A percentile compares a stretch with the other conserved stretches of the same genome.
Evolutionary conservation across 305 asterid species (phyloP).

Genomic region (Ilex paraguariensis): DNA sequence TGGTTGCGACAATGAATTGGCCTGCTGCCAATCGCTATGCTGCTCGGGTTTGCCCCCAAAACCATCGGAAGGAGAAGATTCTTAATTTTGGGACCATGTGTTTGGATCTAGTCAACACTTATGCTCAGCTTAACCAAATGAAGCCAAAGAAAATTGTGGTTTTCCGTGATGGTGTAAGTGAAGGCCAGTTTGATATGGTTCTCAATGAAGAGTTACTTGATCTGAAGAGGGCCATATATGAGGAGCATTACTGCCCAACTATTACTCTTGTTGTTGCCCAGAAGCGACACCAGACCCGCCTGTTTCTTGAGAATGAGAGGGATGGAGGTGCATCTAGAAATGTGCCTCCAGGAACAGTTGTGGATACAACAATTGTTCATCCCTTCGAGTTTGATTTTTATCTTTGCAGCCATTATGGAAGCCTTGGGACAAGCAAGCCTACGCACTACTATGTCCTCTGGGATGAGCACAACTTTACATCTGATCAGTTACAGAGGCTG

Average conservation of each 20-base stretch:
- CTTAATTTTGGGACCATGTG: constrained; percentile 51
- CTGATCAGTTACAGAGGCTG: constrained; percentile 43
- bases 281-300: constrained; percentile 53
- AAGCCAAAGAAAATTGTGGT: constrained; percentile 50
- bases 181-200: constrained; percentile 63
- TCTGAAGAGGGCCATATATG: constrained; percentile 26
- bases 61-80: constrained; percentile 48
- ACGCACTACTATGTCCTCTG: constrained; percentile 44
- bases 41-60: constrained; percentile 55
- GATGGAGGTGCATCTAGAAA: constrained; percentile 34
- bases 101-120: constrained; percentile 37
- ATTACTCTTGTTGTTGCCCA: constrained; percentile 64
- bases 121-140: constrained; percentile 26
- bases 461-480: constrained; percentile 46
- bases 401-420: constrained; percentile 64
- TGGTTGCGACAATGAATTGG: constrained; percentile 58
- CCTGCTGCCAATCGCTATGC: constrained; percentile 67
- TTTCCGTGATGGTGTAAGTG: constrained; percentile 69
- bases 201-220: constrained; percentile 50
- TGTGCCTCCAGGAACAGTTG: constrained; percentile 65
- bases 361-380: constrained; percentile 51
- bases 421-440: constrained; percentile 68
- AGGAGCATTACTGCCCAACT: constrained; percentile 29
- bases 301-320: constrained; percentile 26
- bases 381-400: constrained; percentile 61